Evolutionary conservation across 495 filamentous ascomycete species (phyloP), one percentile per base, ranked within the genome.

Genomic region (Penicillium argentinense): DNA sequence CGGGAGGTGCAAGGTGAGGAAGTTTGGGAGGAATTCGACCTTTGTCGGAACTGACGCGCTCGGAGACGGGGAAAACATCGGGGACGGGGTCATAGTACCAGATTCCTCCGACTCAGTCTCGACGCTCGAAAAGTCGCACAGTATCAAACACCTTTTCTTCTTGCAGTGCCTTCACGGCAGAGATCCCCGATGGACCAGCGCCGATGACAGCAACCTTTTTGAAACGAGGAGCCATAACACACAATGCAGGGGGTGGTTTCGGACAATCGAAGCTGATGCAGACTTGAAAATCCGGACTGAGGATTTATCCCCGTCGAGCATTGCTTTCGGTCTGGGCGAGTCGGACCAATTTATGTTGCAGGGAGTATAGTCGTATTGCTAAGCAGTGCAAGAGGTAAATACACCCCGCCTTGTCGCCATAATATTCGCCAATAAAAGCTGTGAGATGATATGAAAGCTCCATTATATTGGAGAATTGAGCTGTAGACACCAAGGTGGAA

Each of bases 81-180:
- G 61, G 55, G 5, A 45, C 47, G 0, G 49, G 41, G 36, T 64
- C 61, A 22, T 57, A 57, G 28, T 57, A 50, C 78, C 77, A 79
- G 38, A 71, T 72, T 32, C 78, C 78, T 21, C 78, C 77, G 12
- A 69, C 55, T 2, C 60, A 60, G 40, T 77, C 71, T 9, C 74
- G 64, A 42, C 78, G 57, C 57, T 81, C 78, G 54, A 80, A 81
- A 2, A 78, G 69, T 24, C 76, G 71, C 33, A 79, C 76, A 3
- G 56, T 53, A 42, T 74, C 63, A 54, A 80, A 81, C 0, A 56
- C 53, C 26, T 75, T 62, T 45, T 81, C 78, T 41, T 75, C 67
- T 8, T 64, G 67, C 8, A 81, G 57, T 4, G 77, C 75, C 58
- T 79, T 74, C n/a, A 76, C 54, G 2, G 77, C 54, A 26, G 78